phyloP scores from a whole-genome alignment of 305 asterid species.

The Rubia balearica region DNA sequence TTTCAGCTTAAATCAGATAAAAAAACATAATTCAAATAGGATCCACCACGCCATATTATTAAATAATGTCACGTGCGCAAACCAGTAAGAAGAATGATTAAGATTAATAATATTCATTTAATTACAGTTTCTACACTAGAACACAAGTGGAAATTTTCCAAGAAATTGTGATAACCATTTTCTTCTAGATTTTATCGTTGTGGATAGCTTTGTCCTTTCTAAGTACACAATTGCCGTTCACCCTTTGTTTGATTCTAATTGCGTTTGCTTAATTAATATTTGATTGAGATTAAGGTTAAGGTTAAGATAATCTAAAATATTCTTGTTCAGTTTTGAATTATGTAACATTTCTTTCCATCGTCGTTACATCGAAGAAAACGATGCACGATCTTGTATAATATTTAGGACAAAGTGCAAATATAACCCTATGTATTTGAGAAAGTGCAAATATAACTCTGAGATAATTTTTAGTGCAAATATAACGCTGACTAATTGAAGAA shows the following conservation, averaged over 20 bases:
- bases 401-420: too few species aligned
- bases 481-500: too few species aligned
- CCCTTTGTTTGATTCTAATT: not conserved
- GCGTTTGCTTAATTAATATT: not conserved
- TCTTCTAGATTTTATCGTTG: not conserved
- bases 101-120: too few species aligned
- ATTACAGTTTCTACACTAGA: too few species aligned
- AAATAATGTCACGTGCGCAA: too few species aligned
- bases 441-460: too few species aligned
- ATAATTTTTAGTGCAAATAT: too few species aligned
- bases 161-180: not conserved
- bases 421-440: too few species aligned
- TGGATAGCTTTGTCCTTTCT: conserved; percentile 4
- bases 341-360: not conserved
- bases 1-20: too few species aligned
- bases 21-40: too few species aligned
- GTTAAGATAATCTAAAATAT: not conserved
- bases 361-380: not conserved
- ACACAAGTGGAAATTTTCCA: not conserved
- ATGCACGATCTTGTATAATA: not conserved
- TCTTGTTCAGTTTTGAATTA: not conserved
- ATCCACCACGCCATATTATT: too few species aligned
- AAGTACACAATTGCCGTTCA: not conserved
- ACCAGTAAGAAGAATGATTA: too few species aligned
- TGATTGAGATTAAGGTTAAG: not conserved